These are phyloP conservation scores for Rhizopogon roseolus DNA, from an alignment of 768 basidiomycete genomes.

Conservation along the genomic window DNA sequence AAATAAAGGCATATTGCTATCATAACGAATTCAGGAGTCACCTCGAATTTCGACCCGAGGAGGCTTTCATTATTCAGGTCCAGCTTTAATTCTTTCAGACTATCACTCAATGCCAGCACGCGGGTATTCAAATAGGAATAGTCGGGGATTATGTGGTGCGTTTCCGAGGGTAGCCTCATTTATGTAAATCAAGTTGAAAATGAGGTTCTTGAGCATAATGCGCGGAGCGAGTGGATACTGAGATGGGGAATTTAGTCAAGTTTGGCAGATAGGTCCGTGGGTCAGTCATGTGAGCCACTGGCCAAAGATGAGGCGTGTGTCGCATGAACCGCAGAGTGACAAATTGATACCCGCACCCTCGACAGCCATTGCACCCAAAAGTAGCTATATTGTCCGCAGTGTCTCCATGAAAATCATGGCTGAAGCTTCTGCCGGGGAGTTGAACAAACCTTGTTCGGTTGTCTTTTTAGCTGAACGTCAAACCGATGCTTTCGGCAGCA, in stretches of 20 bases:
- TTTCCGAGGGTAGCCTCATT: neutral
- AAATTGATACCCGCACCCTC: neutral
- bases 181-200: neutral
- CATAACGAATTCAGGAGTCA: conserved; percentile 5
- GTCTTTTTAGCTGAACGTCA: conserved; percentile 3
- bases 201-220: neutral
- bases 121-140: conserved; percentile 1
- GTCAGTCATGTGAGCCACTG: neutral
- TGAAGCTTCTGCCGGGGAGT: conserved; percentile 9
- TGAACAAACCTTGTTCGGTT: conserved; percentile 10
- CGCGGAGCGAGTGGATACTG: neutral
- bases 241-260: neutral
- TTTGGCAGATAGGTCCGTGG: neutral
- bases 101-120: neutral
- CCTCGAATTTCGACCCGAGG: neutral
- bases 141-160: conserved; percentile 3
- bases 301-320: neutral
- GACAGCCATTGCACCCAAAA: neutral
- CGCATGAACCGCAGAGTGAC: neutral
- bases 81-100: neutral
- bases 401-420: conserved; percentile 12
- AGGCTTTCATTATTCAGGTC: neutral
- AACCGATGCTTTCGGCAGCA: neutral
- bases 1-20: conserved; percentile 8
- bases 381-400: conserved; percentile 9